A percentile compares a stretch with the other conserved stretches of the same genome.
phyloP scores from a whole-genome alignment of 768 basidiomycete species.

The Rhodosporidiobolus sp. region DNA sequence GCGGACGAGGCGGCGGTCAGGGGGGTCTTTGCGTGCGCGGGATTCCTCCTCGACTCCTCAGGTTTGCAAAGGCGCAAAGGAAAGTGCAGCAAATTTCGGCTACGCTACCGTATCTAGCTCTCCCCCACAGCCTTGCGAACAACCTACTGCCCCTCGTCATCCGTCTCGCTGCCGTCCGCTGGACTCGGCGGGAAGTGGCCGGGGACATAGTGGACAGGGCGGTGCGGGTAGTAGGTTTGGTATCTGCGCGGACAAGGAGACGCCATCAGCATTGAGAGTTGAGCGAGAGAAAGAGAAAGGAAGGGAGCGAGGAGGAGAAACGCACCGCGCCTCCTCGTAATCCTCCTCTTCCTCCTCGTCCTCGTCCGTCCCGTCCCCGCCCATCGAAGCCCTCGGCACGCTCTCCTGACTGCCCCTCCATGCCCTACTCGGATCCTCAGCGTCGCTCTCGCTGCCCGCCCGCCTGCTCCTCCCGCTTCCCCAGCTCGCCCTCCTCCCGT shows the following conservation, averaged over 20 bases:
- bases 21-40: too few relatives aligned
- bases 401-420: slow-evolving; percentile 31
- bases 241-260: slow-evolving; percentile 8
- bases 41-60: too few relatives aligned
- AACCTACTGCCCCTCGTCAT: slow-evolving; percentile 12
- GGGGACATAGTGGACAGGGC: background rate
- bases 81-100: too few relatives aligned
- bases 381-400: background rate
- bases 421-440: slow-evolving; percentile 28
- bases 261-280: too few relatives aligned
- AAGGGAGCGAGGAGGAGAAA: background rate
- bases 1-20: too few relatives aligned
- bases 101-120: too few relatives aligned
- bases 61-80: too few relatives aligned
- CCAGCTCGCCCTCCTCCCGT: background rate
- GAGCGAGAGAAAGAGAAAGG: too few relatives aligned
- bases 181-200: slow-evolving; percentile 27
- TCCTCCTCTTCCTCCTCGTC: slow-evolving; percentile 27
- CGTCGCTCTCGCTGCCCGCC: background rate
- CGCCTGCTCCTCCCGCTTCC: background rate
- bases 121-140: too few relatives aligned
- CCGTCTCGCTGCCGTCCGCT: slow-evolving; percentile 11
- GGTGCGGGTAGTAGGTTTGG: slow-evolving; percentile 31
- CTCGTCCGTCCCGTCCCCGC: background rate
- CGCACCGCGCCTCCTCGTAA: slow-evolving; percentile 20